Conservation (phyloP, 192 early-diverging fungal genomes). For the Diversispora epigaea region DNA sequence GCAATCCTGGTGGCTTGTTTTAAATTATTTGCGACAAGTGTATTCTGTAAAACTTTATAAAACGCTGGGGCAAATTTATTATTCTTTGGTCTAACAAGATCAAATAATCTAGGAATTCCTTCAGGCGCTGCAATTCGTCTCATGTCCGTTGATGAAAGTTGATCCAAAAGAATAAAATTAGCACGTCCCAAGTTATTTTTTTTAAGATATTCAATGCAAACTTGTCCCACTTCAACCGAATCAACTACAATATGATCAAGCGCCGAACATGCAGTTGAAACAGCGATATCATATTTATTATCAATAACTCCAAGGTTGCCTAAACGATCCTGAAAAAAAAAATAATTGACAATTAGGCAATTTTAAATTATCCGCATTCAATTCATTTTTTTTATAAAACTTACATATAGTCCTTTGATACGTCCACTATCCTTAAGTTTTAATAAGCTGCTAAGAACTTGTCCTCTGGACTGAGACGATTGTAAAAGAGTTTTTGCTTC, state of each 20-base stretch:
- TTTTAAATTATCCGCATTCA: neutral
- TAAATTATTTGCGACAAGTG: slow-evolving; percentile 82
- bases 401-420: slow-evolving; percentile 75
- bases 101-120: slow-evolving; percentile 83
- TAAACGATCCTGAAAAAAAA: slow-evolving; percentile 66
- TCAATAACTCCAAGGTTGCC: slow-evolving; percentile 97
- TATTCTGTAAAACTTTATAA: slow-evolving; percentile 82
- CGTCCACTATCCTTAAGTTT: slow-evolving; percentile 68
- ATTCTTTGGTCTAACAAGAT: slow-evolving; percentile 79
- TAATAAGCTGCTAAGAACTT: slow-evolving; percentile 66
- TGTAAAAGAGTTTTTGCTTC: slow-evolving; percentile 66
- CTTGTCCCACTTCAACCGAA: slow-evolving; percentile 79
- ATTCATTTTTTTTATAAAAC: neutral
- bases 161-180: slow-evolving; percentile 78
- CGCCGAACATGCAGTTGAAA: slow-evolving; percentile 83
- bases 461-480: slow-evolving; percentile 63
- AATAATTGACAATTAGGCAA: neutral
- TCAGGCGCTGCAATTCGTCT: slow-evolving; percentile 66
- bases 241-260: slow-evolving; percentile 93
- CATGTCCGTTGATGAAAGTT: slow-evolving; percentile 58
- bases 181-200: slow-evolving; percentile 84
- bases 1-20: slow-evolving; percentile 86
- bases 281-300: slow-evolving; percentile 91
- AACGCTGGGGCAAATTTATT: slow-evolving; percentile 76
- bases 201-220: slow-evolving; percentile 87